Evolutionary conservation across 1,284 basidiomycete genomes (phyloP).

Genomic region (Butyriboletus appendiculatus): DNA sequence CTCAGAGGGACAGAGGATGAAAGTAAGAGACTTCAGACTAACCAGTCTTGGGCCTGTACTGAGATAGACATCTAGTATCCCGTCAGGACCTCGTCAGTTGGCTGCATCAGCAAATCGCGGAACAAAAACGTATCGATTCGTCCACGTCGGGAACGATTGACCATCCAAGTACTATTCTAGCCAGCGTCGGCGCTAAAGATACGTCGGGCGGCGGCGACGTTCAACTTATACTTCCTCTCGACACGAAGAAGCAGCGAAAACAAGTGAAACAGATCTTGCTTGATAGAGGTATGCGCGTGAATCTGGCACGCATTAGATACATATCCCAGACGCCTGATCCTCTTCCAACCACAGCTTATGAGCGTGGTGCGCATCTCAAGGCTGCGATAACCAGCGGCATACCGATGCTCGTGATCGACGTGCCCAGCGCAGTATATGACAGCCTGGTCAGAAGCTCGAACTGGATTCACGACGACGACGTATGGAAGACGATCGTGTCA

Average conservation of each 20-base stretch:
- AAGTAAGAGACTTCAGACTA: slow-evolving; percentile 40
- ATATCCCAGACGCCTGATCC: slow-evolving; percentile 4
- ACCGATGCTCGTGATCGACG: slow-evolving; percentile 72
- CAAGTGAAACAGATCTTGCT: slow-evolving; percentile 68
- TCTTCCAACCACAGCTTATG: slow-evolving; percentile 51
- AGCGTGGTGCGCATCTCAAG: slow-evolving; percentile 56
- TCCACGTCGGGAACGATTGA: slow-evolving; percentile 56
- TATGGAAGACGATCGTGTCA: slow-evolving; percentile 60
- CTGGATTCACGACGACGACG: slow-evolving; percentile 76
- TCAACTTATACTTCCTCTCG: slow-evolving; percentile 66
- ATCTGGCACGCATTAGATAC: background rate
- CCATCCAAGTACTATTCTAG: slow-evolving; percentile 39
- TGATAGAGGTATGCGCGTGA: slow-evolving; percentile 54
- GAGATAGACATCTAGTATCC: slow-evolving; percentile 46
- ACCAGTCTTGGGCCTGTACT: background rate
- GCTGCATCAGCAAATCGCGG: slow-evolving; percentile 74
- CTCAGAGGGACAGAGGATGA: slow-evolving; percentile 74
- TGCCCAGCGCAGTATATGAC: slow-evolving; percentile 61
- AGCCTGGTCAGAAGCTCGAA: slow-evolving; percentile 52
- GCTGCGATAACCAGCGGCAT: slow-evolving; percentile 57
- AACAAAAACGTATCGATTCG: slow-evolving; percentile 73
- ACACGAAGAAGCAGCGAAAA: slow-evolving; percentile 73
- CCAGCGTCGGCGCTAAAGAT: slow-evolving; percentile 45
- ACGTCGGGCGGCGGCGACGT: slow-evolving; percentile 41
- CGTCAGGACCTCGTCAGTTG: slow-evolving; percentile 68